phyloP scores from a whole-genome alignment of 352 stramenopile species.

The Achlya hypogyna region DNA sequence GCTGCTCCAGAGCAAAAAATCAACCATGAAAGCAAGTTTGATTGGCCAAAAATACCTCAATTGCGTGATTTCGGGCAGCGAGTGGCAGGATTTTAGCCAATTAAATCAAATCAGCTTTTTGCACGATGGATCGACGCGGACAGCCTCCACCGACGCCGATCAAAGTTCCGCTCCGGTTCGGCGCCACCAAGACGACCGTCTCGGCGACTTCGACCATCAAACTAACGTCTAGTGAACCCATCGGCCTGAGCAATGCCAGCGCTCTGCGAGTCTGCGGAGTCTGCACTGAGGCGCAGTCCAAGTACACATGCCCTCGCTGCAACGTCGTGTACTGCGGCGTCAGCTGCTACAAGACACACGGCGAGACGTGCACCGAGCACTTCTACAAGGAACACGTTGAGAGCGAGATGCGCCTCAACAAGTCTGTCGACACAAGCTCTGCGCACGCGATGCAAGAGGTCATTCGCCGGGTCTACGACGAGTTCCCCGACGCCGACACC shows the following conservation, averaged over 20 bases:
- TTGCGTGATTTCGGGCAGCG: neutral
- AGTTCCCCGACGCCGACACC: slow-evolving; percentile 43
- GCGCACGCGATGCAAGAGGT: slow-evolving; percentile 13
- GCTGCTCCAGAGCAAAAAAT: neutral
- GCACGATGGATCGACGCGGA: neutral
- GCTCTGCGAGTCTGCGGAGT: slow-evolving; percentile 46
- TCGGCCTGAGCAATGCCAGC: slow-evolving; percentile 7
- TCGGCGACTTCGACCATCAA: slow-evolving; percentile 22
- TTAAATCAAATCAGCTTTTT: neutral
- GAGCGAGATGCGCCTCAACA: slow-evolving; percentile 38
- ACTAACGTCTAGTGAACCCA: neutral
- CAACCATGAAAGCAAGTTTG: neutral
- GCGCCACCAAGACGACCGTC: slow-evolving; percentile 37
- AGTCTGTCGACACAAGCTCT: slow-evolving; percentile 16
- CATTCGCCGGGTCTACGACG: slow-evolving; percentile 17
- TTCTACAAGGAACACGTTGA: slow-evolving; percentile 70
- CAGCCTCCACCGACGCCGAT: slow-evolving; percentile 7
- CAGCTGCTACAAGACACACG: slow-evolving; percentile 63
- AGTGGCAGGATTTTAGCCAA: neutral
- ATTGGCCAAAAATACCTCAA: slow-evolving; percentile 1
- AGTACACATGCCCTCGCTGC: slow-evolving; percentile 80
- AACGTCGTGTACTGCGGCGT: slow-evolving; percentile 73
- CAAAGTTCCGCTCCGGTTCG: slow-evolving; percentile 49
- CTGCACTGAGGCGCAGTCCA: slow-evolving; percentile 42
- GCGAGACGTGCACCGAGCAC: slow-evolving; percentile 55